Conservation (phyloP, 768 basidiomycete genomes). For the Trametes punicea region DNA sequence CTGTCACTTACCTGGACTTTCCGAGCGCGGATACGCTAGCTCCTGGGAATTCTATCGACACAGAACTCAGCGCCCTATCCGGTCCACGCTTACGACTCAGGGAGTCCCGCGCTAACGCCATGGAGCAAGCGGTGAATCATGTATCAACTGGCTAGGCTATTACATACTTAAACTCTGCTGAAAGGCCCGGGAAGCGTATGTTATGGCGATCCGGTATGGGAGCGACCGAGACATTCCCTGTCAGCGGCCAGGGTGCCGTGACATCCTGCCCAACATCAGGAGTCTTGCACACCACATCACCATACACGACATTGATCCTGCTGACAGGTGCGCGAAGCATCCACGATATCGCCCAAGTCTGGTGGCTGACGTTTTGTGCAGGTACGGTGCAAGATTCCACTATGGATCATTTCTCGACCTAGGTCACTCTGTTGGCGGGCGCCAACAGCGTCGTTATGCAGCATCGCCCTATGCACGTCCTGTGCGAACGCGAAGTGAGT, state of each 20-base stretch:
- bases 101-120: constrained; percentile 8
- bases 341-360: background rate
- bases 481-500: constrained; percentile 3
- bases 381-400: background rate
- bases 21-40: background rate
- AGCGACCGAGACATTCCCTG: constrained; percentile 14
- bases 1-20: constrained; percentile 10
- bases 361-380: background rate
- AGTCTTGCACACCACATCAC: constrained; percentile 22
- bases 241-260: constrained; percentile 18
- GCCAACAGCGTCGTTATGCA: constrained; percentile 1
- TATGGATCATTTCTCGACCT: constrained; percentile 15
- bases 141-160: background rate
- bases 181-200: constrained; percentile 15
- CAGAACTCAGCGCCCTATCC: background rate
- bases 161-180: background rate
- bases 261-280: constrained; percentile 16
- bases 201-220: constrained; percentile 10
- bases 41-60: constrained; percentile 5
- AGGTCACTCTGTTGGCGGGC: constrained; percentile 7
- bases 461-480: constrained; percentile 12
- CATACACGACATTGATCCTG: constrained; percentile 20
- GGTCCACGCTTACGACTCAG: constrained; percentile 13
- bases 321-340: background rate
- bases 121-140: constrained; percentile 18